Base-by-base conservation (phyloP, 1,284 basidiomycete genomes). In the Ceratobasidium sp. region DNA sequence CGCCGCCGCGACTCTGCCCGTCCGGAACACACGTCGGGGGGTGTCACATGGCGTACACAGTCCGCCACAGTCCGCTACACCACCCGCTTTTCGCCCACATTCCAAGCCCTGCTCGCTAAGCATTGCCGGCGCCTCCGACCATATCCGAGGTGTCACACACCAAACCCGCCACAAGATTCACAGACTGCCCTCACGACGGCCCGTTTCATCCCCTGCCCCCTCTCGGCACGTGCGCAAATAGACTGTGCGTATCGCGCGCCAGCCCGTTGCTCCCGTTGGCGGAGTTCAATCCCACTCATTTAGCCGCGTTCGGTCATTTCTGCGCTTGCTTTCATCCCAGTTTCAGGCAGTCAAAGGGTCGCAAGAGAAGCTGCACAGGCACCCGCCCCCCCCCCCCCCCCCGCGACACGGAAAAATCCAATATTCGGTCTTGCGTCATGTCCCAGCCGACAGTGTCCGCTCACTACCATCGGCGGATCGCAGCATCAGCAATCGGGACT, bases 261-360 rank as follows among this genome's bases (percentile, higher is more conserved):
- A 14, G 23, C n/a, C 57, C 57, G 57, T 59, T 59, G 57, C 57
- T 59, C 57, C 57, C 34, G 28, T 12, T 34, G 34, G 39, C 57
- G 36, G 57, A 43, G 57, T 41, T 39, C 5, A 18, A 23, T 5
- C 1, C 23, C 21, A 41, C 1, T 43, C 21, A 43, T 43, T 59
- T 59, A 59, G 32, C 57, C 21, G 18, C 50, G 50, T 53, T 48
- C 28, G 21, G 50, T 32, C 28, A 16, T 39, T 59, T 58, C 14
- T 57, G 30, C 30, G 26, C 53, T 57, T 32, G 34, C 30, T 57
- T 57, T 57, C 14, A 36, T 30, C 14, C 5, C 23, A 14, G 57
- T 59, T 59, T 59, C 57, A 59, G 36, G 36, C 57, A 6, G 36
- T 59, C 57, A 59, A 59, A 59, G 57, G 57, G 57, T 59, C 57